A percentile compares a stretch with the other conserved stretches of the same genome.
Evolutionary conservation across 306 rosid species (phyloP).

Genomic region (Prinsepia uniflora): DNA sequence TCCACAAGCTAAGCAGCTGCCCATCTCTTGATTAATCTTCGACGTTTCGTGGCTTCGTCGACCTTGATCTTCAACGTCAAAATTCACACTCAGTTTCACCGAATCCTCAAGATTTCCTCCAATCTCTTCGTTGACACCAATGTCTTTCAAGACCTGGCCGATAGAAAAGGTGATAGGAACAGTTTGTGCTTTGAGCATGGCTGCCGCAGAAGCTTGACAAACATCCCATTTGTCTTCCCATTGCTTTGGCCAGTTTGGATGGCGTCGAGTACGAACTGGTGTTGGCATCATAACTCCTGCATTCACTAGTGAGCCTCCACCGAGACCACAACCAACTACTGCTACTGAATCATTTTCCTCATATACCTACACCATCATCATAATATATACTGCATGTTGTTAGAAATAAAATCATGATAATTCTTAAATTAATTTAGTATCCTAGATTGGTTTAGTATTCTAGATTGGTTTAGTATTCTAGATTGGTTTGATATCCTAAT

Average conservation of each 20-base stretch:
- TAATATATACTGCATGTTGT: too few species aligned
- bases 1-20: conserved; percentile 30
- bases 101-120: conserved; percentile 25
- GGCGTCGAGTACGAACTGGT: conserved; percentile 25
- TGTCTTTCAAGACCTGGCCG: conserved; percentile 24
- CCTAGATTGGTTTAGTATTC: too few species aligned
- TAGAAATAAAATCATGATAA: too few species aligned
- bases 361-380: conserved; percentile 10
- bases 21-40: conserved; percentile 2
- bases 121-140: conserved; percentile 8
- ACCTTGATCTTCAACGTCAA: conserved; percentile 25
- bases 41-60: background rate
- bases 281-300: conserved; percentile 36
- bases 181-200: conserved; percentile 32
- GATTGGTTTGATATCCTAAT: too few species aligned
- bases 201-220: conserved; percentile 33
- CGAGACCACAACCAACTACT: conserved; percentile 35
- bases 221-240: conserved; percentile 34
- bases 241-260: conserved; percentile 35
- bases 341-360: conserved; percentile 32
- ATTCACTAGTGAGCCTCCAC: conserved; percentile 37
- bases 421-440: too few species aligned
- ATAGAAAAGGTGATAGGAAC: conserved; percentile 24
- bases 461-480: too few species aligned
- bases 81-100: conserved; percentile 28